A percentile compares a stretch with the other conserved stretches of the same genome.
Evolutionary conservation across 805 yeast species (phyloP).

Genomic region (Brettanomyces custersianus): DNA sequence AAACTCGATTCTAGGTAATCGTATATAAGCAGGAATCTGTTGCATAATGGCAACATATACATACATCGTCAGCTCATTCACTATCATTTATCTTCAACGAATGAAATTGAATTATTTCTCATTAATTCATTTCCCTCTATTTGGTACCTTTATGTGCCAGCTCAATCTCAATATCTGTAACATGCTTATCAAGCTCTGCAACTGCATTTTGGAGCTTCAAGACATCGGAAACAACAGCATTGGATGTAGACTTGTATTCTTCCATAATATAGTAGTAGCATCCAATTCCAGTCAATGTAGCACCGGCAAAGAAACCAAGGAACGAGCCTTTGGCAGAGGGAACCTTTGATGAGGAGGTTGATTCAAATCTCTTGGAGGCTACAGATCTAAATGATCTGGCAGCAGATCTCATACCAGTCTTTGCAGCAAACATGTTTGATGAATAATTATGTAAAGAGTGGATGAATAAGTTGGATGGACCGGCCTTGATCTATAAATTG

Average conservation of each 20-base stretch:
- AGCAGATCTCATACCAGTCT: neutral
- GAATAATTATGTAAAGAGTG: neutral
- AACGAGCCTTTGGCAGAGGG: conserved; percentile 34
- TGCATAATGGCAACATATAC: too few species aligned
- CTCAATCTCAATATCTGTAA: conserved; percentile 16
- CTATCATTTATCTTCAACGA: too few species aligned
- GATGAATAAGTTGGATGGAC: too few species aligned
- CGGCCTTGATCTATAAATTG: too few species aligned
- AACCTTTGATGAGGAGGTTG: neutral
- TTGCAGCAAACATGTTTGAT: neutral
- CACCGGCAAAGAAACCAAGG: conserved; percentile 74
- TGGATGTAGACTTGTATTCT: conserved; percentile 65
- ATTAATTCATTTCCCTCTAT: neutral
- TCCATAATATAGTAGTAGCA: conserved; percentile 74
- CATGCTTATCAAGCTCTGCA: conserved; percentile 58
- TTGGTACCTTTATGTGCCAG: neutral
- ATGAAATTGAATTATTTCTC: too few species aligned
- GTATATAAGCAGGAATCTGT: too few species aligned
- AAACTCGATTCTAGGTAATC: too few species aligned
- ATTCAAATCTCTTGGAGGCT: neutral
- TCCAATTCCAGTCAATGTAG: conserved; percentile 61
- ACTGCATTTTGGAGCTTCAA: conserved; percentile 61
- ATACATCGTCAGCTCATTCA: too few species aligned
- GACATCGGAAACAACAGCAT: conserved; percentile 68
- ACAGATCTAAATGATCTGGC: neutral